phyloP scores from a whole-genome alignment of 352 stramenopile genomes.

The Globisporangium barbulae region DNA sequence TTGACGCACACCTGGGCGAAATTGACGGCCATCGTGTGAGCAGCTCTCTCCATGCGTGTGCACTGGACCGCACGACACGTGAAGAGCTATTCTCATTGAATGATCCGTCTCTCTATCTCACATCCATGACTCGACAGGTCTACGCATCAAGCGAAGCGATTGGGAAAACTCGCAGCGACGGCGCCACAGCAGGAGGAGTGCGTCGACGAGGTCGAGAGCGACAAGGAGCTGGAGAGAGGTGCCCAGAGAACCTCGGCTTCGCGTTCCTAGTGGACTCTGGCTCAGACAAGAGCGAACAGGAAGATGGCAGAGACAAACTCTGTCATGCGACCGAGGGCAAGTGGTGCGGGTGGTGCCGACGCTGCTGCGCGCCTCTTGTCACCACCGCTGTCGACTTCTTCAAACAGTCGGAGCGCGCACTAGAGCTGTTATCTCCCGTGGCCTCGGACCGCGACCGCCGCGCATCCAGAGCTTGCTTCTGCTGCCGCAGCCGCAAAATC shows the following conservation, averaged over 20 bases:
- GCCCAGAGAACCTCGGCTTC: slow-evolving; percentile 53
- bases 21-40: not conserved
- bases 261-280: slow-evolving; percentile 72
- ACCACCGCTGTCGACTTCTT: slow-evolving; percentile 1
- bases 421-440: not conserved
- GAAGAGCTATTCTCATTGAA: not conserved
- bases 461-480: slow-evolving; percentile 23
- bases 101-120: too few relatives aligned
- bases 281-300: slow-evolving; percentile 26
- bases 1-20: not conserved
- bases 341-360: not conserved
- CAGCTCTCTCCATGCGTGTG: not conserved
- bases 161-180: slow-evolving; percentile 46
- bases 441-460: slow-evolving; percentile 1
- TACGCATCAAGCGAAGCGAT: slow-evolving; percentile 69
- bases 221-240: slow-evolving; percentile 56
- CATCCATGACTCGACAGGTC: slow-evolving; percentile 39
- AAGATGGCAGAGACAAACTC: not conserved
- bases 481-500: slow-evolving; percentile 40
- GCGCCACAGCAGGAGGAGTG: slow-evolving; percentile 27
- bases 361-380: not conserved
- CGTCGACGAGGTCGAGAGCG: slow-evolving; percentile 14
- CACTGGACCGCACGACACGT: not conserved
- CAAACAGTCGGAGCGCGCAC: not conserved
- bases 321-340: not conserved